Conservation (phyloP, 2,329 filamentous ascomycete genomes). For the Exophiala spinifera region DNA sequence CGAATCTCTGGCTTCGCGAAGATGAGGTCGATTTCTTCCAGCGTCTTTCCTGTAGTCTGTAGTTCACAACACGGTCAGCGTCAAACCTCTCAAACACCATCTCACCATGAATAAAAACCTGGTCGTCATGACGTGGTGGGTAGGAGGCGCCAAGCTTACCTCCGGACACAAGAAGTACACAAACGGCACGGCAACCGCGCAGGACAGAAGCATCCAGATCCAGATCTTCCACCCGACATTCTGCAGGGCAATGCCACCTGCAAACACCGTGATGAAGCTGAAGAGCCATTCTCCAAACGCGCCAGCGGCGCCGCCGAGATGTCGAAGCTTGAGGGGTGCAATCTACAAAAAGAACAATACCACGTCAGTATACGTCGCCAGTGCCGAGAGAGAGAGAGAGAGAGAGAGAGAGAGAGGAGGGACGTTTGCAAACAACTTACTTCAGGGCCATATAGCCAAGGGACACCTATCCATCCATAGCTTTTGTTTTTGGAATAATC, state of each 20-base stretch:
- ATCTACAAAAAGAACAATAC: slow-evolving; percentile 32
- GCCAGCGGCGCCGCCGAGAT: slow-evolving; percentile 36
- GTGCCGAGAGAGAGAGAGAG: no score
- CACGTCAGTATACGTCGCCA: neutral
- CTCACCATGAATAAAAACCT: no score
- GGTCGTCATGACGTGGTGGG: no score
- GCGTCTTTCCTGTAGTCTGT: slow-evolving; percentile 27
- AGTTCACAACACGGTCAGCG: slow-evolving; percentile 25
- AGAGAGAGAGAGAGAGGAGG: neutral
- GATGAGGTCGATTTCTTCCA: slow-evolving; percentile 61
- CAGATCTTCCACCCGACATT: slow-evolving; percentile 37
- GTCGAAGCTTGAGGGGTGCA: slow-evolving; percentile 37
- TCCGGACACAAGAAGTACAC: slow-evolving; percentile 25
- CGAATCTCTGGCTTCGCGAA: slow-evolving; percentile 31
- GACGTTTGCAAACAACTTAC: no score
- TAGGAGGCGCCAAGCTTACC: slow-evolving; percentile 3
- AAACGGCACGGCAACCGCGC: slow-evolving; percentile 18
- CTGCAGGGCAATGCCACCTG: slow-evolving; percentile 18
- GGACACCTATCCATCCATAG: slow-evolving; percentile 27
- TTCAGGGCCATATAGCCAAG: slow-evolving; percentile 38
- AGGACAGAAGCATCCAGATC: slow-evolving; percentile 36
- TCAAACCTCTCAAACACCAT: neutral
- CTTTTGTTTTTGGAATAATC: neutral
- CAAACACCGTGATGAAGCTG: slow-evolving; percentile 23
- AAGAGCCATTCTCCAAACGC: slow-evolving; percentile 35